Evolutionary conservation across 768 basidiomycete genomes (phyloP).

Genomic region (Gelatoporia subvermispora): DNA sequence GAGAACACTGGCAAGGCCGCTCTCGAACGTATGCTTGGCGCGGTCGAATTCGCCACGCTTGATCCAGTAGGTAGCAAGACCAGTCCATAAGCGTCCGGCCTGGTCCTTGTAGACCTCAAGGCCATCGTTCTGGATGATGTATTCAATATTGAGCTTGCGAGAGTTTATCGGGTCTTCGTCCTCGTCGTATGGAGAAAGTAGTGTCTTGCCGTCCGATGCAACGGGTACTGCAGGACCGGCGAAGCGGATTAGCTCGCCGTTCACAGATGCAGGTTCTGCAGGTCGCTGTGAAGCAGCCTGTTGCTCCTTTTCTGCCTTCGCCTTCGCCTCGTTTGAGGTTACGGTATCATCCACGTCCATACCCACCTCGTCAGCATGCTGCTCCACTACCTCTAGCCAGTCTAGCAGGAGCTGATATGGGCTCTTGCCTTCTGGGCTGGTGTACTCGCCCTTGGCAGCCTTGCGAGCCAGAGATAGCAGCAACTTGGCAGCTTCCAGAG

Average conservation of each 20-base stretch:
- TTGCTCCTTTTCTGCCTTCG: slow-evolving; percentile 39
- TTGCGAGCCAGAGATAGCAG: slow-evolving; percentile 79
- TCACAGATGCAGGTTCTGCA: slow-evolving; percentile 40
- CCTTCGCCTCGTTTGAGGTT: slow-evolving; percentile 46
- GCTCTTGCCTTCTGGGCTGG: slow-evolving; percentile 88
- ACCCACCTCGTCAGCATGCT: slow-evolving; percentile 89
- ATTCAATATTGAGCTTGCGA: slow-evolving; percentile 79
- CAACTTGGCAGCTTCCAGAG: slow-evolving; percentile 91
- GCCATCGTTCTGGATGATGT: slow-evolving; percentile 81
- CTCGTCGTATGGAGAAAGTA: slow-evolving; percentile 56
- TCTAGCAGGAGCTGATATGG: slow-evolving; percentile 91
- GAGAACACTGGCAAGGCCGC: slow-evolving; percentile 76
- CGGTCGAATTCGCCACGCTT: slow-evolving; percentile 94
- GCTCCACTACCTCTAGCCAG: slow-evolving; percentile 88
- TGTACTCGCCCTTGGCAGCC: slow-evolving; percentile 78
- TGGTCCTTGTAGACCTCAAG: slow-evolving; percentile 91
- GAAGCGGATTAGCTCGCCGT: slow-evolving; percentile 66
- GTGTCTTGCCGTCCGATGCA: slow-evolving; percentile 41
- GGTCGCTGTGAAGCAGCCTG: slow-evolving; percentile 6
- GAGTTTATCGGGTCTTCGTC: slow-evolving; percentile 77
- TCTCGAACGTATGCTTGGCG: slow-evolving; percentile 83
- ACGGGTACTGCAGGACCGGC: slow-evolving; percentile 60
- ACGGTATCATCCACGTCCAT: slow-evolving; percentile 75
- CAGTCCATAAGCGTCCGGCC: slow-evolving; percentile 93
- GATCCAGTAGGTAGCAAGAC: slow-evolving; percentile 97